phyloP scores from a whole-genome alignment of 2,329 filamentous ascomycete genomes.

The Akanthomyces lecanii region DNA sequence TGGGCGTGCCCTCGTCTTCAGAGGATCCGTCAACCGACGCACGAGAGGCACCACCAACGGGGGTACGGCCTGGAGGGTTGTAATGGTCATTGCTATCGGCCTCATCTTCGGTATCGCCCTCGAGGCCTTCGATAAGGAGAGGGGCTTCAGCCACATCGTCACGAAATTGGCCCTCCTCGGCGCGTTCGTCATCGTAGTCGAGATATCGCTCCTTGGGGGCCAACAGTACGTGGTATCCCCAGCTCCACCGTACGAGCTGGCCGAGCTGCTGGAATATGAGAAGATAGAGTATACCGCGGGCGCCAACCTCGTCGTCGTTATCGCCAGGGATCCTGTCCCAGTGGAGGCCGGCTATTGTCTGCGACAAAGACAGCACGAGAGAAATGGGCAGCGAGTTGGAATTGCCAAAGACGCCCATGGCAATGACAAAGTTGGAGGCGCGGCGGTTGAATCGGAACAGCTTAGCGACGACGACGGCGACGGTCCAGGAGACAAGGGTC shows the following conservation, averaged over 20 bases:
- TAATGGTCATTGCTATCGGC: constrained; percentile 35
- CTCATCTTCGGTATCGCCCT: constrained; percentile 35
- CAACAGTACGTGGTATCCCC: constrained; percentile 94
- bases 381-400: constrained; percentile 98
- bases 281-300: constrained; percentile 89
- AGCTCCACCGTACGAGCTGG: constrained; percentile 93
- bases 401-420: constrained; percentile 97
- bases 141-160: constrained; percentile 45
- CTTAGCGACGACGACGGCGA: constrained; percentile 66
- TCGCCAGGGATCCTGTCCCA: constrained; percentile 86
- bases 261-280: constrained; percentile 97
- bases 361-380: constrained; percentile 86
- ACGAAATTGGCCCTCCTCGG: constrained; percentile 57
- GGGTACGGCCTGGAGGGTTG: constrained; percentile 53
- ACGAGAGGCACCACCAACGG: constrained; percentile 46
- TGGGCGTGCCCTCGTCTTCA: constrained; percentile 37
- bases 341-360: constrained; percentile 86
- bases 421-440: constrained; percentile 88
- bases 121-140: constrained; percentile 38
- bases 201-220: constrained; percentile 73
- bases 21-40: constrained; percentile 47
- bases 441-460: constrained; percentile 78
- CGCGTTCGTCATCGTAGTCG: constrained; percentile 54
- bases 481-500: constrained; percentile 78
- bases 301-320: constrained; percentile 91